Evolutionary conservation across 352 stramenopile genomes (phyloP).

Genomic region (Phytophthora pisi): DNA sequence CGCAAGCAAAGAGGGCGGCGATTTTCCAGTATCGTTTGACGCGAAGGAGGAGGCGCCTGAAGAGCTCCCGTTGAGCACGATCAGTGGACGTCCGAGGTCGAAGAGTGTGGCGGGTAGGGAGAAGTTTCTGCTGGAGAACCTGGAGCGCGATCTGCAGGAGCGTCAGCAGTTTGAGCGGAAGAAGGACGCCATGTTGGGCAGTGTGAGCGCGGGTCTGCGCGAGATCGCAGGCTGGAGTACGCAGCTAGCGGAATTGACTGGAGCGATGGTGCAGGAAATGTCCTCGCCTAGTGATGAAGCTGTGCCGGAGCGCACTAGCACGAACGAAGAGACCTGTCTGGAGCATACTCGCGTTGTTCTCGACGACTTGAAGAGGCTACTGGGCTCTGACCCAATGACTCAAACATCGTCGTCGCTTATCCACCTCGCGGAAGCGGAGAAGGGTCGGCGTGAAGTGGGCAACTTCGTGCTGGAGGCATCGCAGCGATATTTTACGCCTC

Average conservation of each 20-base stretch:
- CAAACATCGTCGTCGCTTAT: slow-evolving; percentile 62
- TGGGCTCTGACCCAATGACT: slow-evolving; percentile 48
- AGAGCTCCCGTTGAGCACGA: slow-evolving; percentile 18
- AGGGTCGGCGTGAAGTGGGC: slow-evolving; percentile 58
- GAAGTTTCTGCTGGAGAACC: slow-evolving; percentile 50
- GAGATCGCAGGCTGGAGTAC: slow-evolving; percentile 51
- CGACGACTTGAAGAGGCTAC: slow-evolving; percentile 42
- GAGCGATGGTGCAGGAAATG: slow-evolving; percentile 47
- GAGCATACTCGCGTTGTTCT: slow-evolving; percentile 42
- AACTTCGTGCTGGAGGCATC: slow-evolving; percentile 53
- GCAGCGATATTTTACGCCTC: slow-evolving; percentile 36
- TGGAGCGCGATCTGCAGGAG: slow-evolving; percentile 47
- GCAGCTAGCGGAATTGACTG: slow-evolving; percentile 34
- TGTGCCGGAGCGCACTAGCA: slow-evolving; percentile 24
- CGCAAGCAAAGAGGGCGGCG: background rate
- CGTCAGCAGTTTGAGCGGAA: slow-evolving; percentile 34
- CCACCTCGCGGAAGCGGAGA: slow-evolving; percentile 52
- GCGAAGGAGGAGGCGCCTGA: slow-evolving; percentile 6
- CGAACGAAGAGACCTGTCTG: slow-evolving; percentile 20
- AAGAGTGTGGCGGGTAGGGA: slow-evolving; percentile 32
- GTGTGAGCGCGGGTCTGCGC: slow-evolving; percentile 30
- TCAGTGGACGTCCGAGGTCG: slow-evolving; percentile 34
- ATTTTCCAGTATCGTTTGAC: background rate
- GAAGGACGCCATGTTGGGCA: slow-evolving; percentile 22
- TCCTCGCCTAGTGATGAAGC: slow-evolving; percentile 13